Conservation (phyloP, 1,139 yeast genomes). For the Kurtzmaniella quercitrusa region DNA sequence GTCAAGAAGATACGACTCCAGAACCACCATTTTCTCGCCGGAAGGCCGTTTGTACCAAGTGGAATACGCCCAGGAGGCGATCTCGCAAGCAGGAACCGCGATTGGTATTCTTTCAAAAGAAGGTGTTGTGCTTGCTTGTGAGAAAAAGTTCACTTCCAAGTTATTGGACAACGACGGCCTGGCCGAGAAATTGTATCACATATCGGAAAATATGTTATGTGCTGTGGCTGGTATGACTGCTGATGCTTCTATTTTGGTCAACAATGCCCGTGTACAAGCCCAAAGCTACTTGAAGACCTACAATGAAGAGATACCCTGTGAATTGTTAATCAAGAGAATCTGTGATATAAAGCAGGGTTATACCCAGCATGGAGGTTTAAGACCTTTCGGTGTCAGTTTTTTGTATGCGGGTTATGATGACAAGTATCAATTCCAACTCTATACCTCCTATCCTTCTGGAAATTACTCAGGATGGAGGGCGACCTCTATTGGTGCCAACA, state of each 20-base stretch:
- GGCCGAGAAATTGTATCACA: slow-evolving; percentile 85
- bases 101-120: slow-evolving; percentile 89
- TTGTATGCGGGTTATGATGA: slow-evolving; percentile 96
- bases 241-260: slow-evolving; percentile 89
- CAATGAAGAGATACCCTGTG: slow-evolving; percentile 91
- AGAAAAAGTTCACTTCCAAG: slow-evolving; percentile 89
- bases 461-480: slow-evolving; percentile 99
- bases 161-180: slow-evolving; percentile 89
- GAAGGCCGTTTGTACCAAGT: slow-evolving; percentile 96
- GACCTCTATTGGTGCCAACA: slow-evolving; percentile 94
- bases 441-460: slow-evolving; percentile 95
- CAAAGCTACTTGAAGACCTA: slow-evolving; percentile 82
- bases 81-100: slow-evolving; percentile 96
- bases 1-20: slow-evolving; percentile 75
- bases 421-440: slow-evolving; percentile 83
- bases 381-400: slow-evolving; percentile 98
- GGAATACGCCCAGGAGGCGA: slow-evolving; percentile 96
- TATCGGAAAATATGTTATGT: slow-evolving; percentile 80
- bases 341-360: slow-evolving; percentile 97
- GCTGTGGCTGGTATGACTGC: slow-evolving; percentile 99
- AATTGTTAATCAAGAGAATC: slow-evolving; percentile 77
- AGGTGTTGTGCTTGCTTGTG: slow-evolving; percentile 96
- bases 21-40: slow-evolving; percentile 98
- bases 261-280: slow-evolving; percentile 80
- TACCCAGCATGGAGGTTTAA: slow-evolving; percentile 96